Conservation (phyloP, 345 rosid species). For the Eucalyptus leucophloia region DNA sequence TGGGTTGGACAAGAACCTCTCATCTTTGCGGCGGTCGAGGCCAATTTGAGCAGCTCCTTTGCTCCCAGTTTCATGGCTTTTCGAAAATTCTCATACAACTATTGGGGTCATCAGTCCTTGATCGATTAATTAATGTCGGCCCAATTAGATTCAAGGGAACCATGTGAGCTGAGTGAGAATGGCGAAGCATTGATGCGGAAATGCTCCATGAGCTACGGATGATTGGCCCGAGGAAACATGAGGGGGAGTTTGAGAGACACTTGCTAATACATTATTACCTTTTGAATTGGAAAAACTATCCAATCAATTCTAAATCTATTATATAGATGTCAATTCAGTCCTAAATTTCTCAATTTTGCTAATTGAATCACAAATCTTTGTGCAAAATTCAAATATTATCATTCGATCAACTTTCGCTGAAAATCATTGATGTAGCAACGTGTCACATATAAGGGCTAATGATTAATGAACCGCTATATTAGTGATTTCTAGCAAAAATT, state of each 20-base stretch:
- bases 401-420: no score
- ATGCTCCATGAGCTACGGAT: not conserved
- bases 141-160: not conserved
- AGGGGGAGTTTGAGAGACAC: not conserved
- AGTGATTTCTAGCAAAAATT: no score
- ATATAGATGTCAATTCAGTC: not conserved
- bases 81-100: not conserved
- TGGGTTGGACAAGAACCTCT: not conserved
- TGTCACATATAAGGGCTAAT: no score
- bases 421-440: no score
- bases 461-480: rapidly evolving
- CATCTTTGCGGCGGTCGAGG: not conserved
- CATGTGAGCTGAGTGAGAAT: not conserved
- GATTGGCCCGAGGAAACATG: not conserved
- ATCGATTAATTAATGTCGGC: not conserved
- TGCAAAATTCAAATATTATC: not conserved
- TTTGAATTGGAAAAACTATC: not conserved
- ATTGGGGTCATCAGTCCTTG: not conserved
- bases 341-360: not conserved
- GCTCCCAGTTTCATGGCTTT: not conserved
- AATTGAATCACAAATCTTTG: not conserved
- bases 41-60: not conserved
- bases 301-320: not conserved
- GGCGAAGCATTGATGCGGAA: not conserved
- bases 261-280: not conserved